Percentiles rank a stretch among this genome's conserved stretches.
These are phyloP conservation scores for Porodaedalea pini DNA, from an alignment of 1,284 basidiomycete species.

Conservation along the genomic window DNA sequence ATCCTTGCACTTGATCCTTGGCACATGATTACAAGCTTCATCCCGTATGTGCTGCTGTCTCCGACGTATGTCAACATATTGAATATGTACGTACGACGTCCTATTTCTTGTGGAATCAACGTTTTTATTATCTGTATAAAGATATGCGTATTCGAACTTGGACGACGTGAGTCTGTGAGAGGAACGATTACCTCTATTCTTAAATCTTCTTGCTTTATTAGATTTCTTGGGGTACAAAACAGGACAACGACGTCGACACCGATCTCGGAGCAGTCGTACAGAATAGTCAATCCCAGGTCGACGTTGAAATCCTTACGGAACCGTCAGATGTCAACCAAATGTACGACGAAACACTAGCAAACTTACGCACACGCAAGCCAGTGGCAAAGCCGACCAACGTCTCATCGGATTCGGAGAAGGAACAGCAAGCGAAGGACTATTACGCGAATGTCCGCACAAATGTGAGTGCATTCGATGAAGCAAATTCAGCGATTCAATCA, in stretches of 20 bases:
- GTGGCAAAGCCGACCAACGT: slow-evolving; percentile 26
- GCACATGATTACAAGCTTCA: slow-evolving; percentile 89
- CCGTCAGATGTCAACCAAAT: slow-evolving; percentile 85
- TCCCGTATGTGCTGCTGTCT: slow-evolving; percentile 84
- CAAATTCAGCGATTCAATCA: not conserved
- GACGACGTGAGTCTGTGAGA: slow-evolving; percentile 56
- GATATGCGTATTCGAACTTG: slow-evolving; percentile 78
- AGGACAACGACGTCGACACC: slow-evolving; percentile 61
- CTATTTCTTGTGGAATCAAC: not conserved
- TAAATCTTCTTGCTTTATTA: slow-evolving; percentile 26
- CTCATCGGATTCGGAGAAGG: slow-evolving; percentile 36
- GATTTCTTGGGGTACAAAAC: slow-evolving; percentile 92
- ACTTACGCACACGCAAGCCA: slow-evolving; percentile 71
- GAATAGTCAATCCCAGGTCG: slow-evolving; percentile 77
- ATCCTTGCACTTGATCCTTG: slow-evolving; percentile 91
- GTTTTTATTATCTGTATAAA: slow-evolving; percentile 27
- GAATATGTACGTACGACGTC: slow-evolving; percentile 60
- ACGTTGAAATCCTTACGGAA: slow-evolving; percentile 84
- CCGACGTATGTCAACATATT: slow-evolving; percentile 89
- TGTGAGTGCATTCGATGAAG: slow-evolving; percentile 43
- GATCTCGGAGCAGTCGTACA: slow-evolving; percentile 82
- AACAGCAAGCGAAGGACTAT: slow-evolving; percentile 80
- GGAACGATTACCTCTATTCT: not conserved
- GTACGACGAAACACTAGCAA: slow-evolving; percentile 86
- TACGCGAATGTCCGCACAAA: slow-evolving; percentile 91